Evolutionary conservation across 306 rosid genomes (phyloP).

Genomic region (Arachis hypogaea): DNA sequence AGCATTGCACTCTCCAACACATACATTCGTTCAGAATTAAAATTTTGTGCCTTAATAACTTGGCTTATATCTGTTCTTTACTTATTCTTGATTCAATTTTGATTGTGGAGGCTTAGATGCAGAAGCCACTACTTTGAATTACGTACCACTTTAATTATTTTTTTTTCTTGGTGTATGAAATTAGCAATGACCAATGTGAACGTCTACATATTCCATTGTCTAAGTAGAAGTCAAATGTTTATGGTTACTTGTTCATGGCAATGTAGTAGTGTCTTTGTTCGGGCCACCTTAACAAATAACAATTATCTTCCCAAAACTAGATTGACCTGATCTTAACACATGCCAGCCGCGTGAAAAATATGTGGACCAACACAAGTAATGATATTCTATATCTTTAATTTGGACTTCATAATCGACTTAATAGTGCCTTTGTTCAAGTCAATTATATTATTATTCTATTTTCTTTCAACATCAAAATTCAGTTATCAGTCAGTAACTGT

Average conservation of each 20-base stretch:
- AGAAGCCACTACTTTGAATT: neutral
- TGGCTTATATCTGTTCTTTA: neutral
- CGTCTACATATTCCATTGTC: neutral
- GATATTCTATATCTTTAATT: neutral
- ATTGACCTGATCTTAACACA: conserved; percentile 2
- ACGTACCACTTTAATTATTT: no score
- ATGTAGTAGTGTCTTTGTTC: neutral
- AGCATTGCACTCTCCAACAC: neutral
- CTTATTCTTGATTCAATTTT: neutral
- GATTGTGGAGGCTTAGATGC: neutral
- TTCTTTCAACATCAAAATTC: no score
- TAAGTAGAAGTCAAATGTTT: neutral
- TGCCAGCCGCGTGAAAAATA: neutral
- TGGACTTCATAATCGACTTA: no score
- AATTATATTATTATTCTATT: no score
- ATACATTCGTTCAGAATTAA: neutral
- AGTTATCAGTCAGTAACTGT: no score
- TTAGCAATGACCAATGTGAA: neutral
- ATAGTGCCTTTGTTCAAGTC: no score
- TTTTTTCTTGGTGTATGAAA: no score
- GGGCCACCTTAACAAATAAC: neutral
- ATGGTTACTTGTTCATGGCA: neutral
- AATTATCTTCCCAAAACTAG: neutral
- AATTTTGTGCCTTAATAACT: neutral
- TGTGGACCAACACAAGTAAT: neutral